A percentile compares a stretch with the other conserved stretches of the same genome.
Evolutionary conservation across 2,329 filamentous ascomycete genomes (phyloP).

Genomic region (Chrysoporthe puriensis): DNA sequence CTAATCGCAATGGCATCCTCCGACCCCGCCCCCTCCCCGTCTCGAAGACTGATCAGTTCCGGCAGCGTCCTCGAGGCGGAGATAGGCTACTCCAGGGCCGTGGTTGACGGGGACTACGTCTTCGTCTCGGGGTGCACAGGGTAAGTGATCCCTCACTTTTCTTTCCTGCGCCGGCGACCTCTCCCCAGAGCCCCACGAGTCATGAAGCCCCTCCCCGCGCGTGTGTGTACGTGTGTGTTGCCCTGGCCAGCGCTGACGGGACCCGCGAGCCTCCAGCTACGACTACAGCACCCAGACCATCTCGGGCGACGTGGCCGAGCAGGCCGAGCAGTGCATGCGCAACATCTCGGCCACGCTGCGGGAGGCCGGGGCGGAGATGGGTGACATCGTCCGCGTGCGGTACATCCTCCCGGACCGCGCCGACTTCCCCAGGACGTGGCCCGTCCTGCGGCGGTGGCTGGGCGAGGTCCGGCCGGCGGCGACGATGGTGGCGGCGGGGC

Average conservation of each 20-base stretch:
- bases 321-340: conserved; percentile 53
- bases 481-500: conserved; percentile 54
- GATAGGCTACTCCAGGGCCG: conserved; percentile 59
- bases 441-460: conserved; percentile 53
- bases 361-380: conserved; percentile 47
- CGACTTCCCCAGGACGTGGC: conserved; percentile 54
- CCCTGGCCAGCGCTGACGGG: too few species aligned
- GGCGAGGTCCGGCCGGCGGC: conserved; percentile 55
- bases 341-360: conserved; percentile 52
- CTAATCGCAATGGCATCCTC: neutral
- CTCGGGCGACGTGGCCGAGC: conserved; percentile 48
- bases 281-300: conserved; percentile 53
- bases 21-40: neutral
- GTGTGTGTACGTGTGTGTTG: too few species aligned
- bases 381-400: conserved; percentile 54
- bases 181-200: neutral
- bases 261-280: conserved; percentile 42
- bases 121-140: conserved; percentile 61
- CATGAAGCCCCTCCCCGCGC: too few species aligned
- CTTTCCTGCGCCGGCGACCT: neutral
- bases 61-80: conserved; percentile 55
- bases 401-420: conserved; percentile 54
- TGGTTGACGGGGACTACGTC: conserved; percentile 53
- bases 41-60: conserved; percentile 46
- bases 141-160: conserved; percentile 37